Evolutionary conservation across 2,329 filamentous ascomycete genomes (phyloP).

Genomic region (Calonectria pseudoturangicola): DNA sequence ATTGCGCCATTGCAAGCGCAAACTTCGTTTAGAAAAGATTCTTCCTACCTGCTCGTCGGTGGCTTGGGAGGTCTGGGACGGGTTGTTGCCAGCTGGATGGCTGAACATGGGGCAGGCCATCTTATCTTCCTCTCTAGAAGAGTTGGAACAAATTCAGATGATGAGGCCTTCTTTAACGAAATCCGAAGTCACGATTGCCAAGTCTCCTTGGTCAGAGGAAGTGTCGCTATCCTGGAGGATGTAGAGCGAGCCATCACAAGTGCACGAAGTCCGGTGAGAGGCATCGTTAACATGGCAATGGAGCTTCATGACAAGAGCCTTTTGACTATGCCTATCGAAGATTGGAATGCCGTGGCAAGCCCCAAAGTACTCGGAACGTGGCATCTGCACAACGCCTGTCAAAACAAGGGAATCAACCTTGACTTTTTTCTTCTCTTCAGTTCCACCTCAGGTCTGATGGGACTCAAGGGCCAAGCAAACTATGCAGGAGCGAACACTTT

Average conservation of each 20-base stretch:
- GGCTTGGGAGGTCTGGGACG: slow-evolving; percentile 52
- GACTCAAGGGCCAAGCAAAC: slow-evolving; percentile 39
- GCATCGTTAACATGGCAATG: slow-evolving; percentile 57
- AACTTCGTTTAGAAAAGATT: neutral
- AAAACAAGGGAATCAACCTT: slow-evolving; percentile 37
- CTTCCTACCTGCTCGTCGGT: slow-evolving; percentile 51
- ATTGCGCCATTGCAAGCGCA: neutral
- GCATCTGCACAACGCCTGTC: slow-evolving; percentile 54
- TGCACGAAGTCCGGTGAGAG: slow-evolving; percentile 44
- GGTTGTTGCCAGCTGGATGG: slow-evolving; percentile 47
- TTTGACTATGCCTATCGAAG: neutral
- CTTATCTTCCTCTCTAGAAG: slow-evolving; percentile 57
- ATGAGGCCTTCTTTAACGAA: slow-evolving; percentile 35
- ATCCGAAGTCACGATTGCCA: slow-evolving; percentile 44
- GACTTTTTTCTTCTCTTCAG: slow-evolving; percentile 60
- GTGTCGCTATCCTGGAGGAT: slow-evolving; percentile 35
- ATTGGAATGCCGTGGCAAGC: slow-evolving; percentile 50
- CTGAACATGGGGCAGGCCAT: slow-evolving; percentile 47
- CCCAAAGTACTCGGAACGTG: slow-evolving; percentile 59
- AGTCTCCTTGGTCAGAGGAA: neutral
- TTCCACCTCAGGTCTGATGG: slow-evolving; percentile 15
- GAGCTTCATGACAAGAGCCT: slow-evolving; percentile 45
- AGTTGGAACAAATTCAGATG: slow-evolving; percentile 44
- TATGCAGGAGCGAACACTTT: slow-evolving; percentile 41
- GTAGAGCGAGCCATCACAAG: slow-evolving; percentile 38